A percentile compares a stretch with the other conserved stretches of the same genome.
These are phyloP conservation scores for Sarcodon aspratus DNA, from an alignment of 768 basidiomycete genomes.

Conservation along the genomic window DNA sequence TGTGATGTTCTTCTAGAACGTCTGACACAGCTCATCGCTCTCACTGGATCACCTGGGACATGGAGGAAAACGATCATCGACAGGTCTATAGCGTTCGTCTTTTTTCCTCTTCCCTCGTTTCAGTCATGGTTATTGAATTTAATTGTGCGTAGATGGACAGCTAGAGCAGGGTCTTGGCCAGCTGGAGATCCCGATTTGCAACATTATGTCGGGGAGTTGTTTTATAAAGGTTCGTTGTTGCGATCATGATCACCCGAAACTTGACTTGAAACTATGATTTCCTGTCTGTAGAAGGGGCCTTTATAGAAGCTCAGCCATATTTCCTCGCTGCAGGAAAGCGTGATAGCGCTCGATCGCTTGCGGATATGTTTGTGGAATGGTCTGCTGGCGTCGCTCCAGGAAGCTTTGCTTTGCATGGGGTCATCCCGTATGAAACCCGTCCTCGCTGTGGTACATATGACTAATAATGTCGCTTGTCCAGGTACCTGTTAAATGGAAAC, in stretches of 20 bases:
- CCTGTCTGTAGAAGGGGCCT: slow-evolving; percentile 50
- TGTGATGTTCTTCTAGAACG: slow-evolving; percentile 38
- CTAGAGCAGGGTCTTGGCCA: slow-evolving; percentile 65
- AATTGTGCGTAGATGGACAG: slow-evolving; percentile 61
- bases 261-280: neutral
- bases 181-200: slow-evolving; percentile 84
- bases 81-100: slow-evolving; percentile 68
- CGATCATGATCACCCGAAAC: too few relatives aligned
- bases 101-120: neutral
- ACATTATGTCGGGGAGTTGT: slow-evolving; percentile 81
- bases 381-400: slow-evolving; percentile 42
- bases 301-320: slow-evolving; percentile 69
- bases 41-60: slow-evolving; percentile 64
- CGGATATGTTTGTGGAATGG: slow-evolving; percentile 85
- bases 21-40: slow-evolving; percentile 83
- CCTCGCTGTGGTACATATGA: neutral
- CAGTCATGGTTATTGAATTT: neutral
- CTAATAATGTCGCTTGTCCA: slow-evolving; percentile 16
- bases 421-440: slow-evolving; percentile 56
- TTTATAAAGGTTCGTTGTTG: slow-evolving; percentile 57
- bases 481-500: slow-evolving; percentile 77
- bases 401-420: slow-evolving; percentile 75
- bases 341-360: slow-evolving; percentile 79
- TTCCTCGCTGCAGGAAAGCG: slow-evolving; percentile 79
- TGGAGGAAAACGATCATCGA: slow-evolving; percentile 92